Conservation (phyloP, 2,329 filamentous ascomycete species). For the Clathrospora elynae region DNA sequence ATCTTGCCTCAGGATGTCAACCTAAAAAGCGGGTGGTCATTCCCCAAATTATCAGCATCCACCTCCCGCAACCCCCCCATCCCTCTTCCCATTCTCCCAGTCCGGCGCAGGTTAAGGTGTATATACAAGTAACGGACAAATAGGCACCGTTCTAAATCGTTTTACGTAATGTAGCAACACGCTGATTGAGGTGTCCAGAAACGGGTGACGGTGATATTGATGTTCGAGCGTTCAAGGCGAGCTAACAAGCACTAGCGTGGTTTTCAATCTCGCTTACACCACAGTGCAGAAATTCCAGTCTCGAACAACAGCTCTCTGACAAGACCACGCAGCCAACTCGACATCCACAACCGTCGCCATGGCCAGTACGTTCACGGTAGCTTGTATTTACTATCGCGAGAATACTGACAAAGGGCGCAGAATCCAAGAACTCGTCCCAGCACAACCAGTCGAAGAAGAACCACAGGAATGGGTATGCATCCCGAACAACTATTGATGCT, state of each 20-base stretch:
- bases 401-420: conserved; percentile 55
- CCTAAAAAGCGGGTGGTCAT: conserved; percentile 58
- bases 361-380: conserved; percentile 65
- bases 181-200: too few species aligned
- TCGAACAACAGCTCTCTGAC: conserved; percentile 29
- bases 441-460: conserved; percentile 98
- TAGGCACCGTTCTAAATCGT: too few species aligned
- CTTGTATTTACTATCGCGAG: background rate
- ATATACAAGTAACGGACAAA: too few species aligned
- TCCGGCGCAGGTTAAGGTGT: too few species aligned
- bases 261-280: conserved; percentile 21
- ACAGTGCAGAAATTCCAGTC: conserved; percentile 20
- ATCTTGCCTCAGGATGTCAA: conserved; percentile 49
- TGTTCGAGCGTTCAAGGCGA: too few species aligned
- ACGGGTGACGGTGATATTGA: too few species aligned
- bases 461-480: conserved; percentile 94
- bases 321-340: conserved; percentile 39
- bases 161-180: too few species aligned
- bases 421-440: conserved; percentile 99
- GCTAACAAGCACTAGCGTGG: conserved; percentile 16
- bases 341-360: conserved; percentile 60
- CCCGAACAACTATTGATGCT: conserved; percentile 1
- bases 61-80: conserved; percentile 50
- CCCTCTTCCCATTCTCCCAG: conserved; percentile 56
- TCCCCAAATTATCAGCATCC: conserved; percentile 57